Conservation (phyloP, 805 yeast species). For the Starmerella stigmatis region DNA sequence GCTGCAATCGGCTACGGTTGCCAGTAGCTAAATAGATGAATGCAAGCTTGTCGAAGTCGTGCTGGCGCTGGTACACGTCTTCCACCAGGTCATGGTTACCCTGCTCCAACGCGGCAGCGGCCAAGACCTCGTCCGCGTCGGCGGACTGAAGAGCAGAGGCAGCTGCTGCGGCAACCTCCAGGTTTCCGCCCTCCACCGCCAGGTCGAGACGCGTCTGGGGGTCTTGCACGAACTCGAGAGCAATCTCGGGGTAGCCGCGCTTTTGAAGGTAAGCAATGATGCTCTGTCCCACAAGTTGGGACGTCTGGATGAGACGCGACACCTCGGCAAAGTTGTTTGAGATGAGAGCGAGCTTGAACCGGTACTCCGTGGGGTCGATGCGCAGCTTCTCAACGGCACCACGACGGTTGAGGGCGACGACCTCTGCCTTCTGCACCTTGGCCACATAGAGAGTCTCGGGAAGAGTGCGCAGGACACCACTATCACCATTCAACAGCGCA, state of each 20-base stretch:
- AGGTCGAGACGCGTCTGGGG: slow-evolving; percentile 92
- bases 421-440: slow-evolving; percentile 53
- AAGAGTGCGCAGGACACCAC: slow-evolving; percentile 85
- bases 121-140: slow-evolving; percentile 69
- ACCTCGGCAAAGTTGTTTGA: slow-evolving; percentile 88
- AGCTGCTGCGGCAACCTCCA: slow-evolving; percentile 76
- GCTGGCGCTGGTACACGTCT: slow-evolving; percentile 76
- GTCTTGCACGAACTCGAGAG: slow-evolving; percentile 92
- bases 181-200: slow-evolving; percentile 87
- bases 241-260: slow-evolving; percentile 94
- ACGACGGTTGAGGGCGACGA: slow-evolving; percentile 70
- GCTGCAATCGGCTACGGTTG: slow-evolving; percentile 58
- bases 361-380: slow-evolving; percentile 93
- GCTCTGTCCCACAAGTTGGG: slow-evolving; percentile 93
- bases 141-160: slow-evolving; percentile 65
- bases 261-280: slow-evolving; percentile 90
- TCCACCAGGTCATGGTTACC: slow-evolving; percentile 83
- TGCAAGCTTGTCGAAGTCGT: slow-evolving; percentile 77
- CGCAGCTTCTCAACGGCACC: slow-evolving; percentile 70
- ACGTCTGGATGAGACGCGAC: slow-evolving; percentile 70
- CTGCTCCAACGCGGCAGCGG: slow-evolving; percentile 76
- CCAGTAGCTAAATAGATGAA: slow-evolving; percentile 82
- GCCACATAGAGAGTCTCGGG: slow-evolving; percentile 78
- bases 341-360: slow-evolving; percentile 87
- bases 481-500: slow-evolving; percentile 85